These are phyloP conservation scores for Saccharomyces jurei DNA, from an alignment of 805 yeast species.

Conservation along the genomic window DNA sequence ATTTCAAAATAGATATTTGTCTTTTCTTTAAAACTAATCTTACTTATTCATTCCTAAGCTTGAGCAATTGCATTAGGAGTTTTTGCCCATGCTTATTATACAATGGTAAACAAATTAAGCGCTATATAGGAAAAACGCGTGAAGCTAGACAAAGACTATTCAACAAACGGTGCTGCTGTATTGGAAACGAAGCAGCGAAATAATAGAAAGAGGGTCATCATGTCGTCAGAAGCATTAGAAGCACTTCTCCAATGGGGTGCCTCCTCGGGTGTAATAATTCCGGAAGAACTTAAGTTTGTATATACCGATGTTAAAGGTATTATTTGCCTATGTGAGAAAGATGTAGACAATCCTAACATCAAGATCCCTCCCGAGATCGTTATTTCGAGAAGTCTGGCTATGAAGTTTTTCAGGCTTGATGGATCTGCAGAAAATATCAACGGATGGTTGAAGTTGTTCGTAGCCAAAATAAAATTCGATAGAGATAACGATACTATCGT, in stretches of 20 bases:
- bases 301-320: slow-evolving; percentile 31
- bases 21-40: background rate
- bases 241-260: slow-evolving; percentile 33
- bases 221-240: slow-evolving; percentile 1
- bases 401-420: slow-evolving; percentile 15
- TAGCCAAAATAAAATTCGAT: slow-evolving; percentile 38
- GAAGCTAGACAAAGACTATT: background rate
- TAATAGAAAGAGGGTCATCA: background rate
- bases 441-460: slow-evolving; percentile 31
- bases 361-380: slow-evolving; percentile 28
- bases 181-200: background rate
- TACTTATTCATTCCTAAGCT: background rate
- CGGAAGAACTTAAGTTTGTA: slow-evolving; percentile 31
- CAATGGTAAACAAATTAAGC: background rate
- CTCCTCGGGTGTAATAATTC: slow-evolving; percentile 31
- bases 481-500: slow-evolving; percentile 6
- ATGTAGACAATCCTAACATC: slow-evolving; percentile 20
- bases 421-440: slow-evolving; percentile 22
- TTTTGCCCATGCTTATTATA: background rate
- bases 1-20: background rate
- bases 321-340: slow-evolving; percentile 23
- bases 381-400: slow-evolving; percentile 21
- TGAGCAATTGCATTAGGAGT: background rate
- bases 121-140: background rate
- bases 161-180: background rate